Evolutionary conservation across 2,329 filamentous ascomycete genomes (phyloP), one percentile per base, ranked within the genome.

Genomic region (Colletotrichum filicis): DNA sequence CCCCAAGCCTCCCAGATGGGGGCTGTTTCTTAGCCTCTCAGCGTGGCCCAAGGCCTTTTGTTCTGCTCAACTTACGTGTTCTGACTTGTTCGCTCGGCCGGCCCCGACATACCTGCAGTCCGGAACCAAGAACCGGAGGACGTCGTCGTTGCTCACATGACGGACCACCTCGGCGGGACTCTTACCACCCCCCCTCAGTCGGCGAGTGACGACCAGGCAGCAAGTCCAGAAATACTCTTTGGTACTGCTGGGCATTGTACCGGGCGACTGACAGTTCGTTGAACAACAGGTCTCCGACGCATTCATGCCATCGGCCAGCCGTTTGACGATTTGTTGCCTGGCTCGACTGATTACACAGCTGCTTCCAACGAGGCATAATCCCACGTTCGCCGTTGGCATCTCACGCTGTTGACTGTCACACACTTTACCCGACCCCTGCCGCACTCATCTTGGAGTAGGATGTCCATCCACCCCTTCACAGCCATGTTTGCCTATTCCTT

Each of bases 401-500:
- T 56, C 71, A 35, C 35, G 32, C 26, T 57, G 22, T 57, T 22
- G 4, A 35, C 53, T 30, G 52, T 35, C 32, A 68, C 59, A 56
- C 42, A 7, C 12, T 26, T 12, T 22, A 9, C 30, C 35, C 61
- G 28, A 28, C 35, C 30, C 28, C n/a, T 24, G 42, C 32, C 46
- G 19, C 28, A 30, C 9, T n/a, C 32, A 37, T 55, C 30, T 37
- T 19, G 30, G 49, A 64, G 49, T 55, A 46, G 35, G 55, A 26
- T 57, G 53, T n/a, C 28, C 16, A 16, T 19, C 24, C 28, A 22
- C 60, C 55, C 60, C 53, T 42, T 22, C 11, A 26, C 26, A 57
- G 46, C 60, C 56, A 66, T 61, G 66, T 60, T 73, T 71, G 66
- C 66, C 71, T 62, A 61, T 37, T 71, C n/a, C 42, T 61, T 49